Percentiles rank a stretch among this genome's conserved stretches.
These are phyloP conservation scores for Volvariella surrecta DNA, from an alignment of 1,284 basidiomycete genomes.

Conservation along the genomic window DNA sequence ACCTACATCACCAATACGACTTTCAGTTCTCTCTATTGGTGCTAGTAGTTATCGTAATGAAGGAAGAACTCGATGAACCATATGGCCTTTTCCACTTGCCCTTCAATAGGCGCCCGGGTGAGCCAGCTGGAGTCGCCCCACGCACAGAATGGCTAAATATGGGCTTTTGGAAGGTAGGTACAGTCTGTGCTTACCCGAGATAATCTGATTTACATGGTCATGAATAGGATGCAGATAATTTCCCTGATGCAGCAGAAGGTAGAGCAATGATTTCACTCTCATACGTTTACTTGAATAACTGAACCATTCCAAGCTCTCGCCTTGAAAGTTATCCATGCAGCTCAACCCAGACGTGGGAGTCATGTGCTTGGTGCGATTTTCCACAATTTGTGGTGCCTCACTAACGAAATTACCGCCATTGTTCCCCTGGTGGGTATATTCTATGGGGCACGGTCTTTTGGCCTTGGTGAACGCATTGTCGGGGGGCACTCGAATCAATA, in stretches of 20 bases:
- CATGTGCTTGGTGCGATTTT: conserved; percentile 46
- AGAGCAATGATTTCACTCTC: background rate
- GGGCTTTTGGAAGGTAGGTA: conserved; percentile 52
- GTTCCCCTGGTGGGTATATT: conserved; percentile 73
- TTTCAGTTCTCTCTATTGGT: too few species aligned
- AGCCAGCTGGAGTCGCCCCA: conserved; percentile 23
- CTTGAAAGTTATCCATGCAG: conserved; percentile 37
- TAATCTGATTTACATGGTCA: background rate
- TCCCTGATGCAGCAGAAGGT: conserved; percentile 59
- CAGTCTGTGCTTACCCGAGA: background rate
- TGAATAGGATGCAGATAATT: conserved; percentile 38
- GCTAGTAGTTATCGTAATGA: background rate
- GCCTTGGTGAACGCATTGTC: conserved; percentile 66
- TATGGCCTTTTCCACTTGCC: conserved; percentile 47
- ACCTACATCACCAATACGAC: too few species aligned
- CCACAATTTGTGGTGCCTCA: too few species aligned
- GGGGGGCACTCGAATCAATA: conserved; percentile 20
- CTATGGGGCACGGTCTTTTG: conserved; percentile 59
- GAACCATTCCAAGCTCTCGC: conserved; percentile 38
- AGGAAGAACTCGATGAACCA: conserved; percentile 26
- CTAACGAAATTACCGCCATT: conserved; percentile 84
- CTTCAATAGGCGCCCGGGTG: conserved; percentile 33
- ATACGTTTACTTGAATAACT: background rate
- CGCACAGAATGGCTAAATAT: conserved; percentile 62
- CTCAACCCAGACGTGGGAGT: conserved; percentile 28